These are phyloP conservation scores for Bertia moriformis DNA, from an alignment of 2,329 filamentous ascomycete genomes.

Conservation along the genomic window DNA sequence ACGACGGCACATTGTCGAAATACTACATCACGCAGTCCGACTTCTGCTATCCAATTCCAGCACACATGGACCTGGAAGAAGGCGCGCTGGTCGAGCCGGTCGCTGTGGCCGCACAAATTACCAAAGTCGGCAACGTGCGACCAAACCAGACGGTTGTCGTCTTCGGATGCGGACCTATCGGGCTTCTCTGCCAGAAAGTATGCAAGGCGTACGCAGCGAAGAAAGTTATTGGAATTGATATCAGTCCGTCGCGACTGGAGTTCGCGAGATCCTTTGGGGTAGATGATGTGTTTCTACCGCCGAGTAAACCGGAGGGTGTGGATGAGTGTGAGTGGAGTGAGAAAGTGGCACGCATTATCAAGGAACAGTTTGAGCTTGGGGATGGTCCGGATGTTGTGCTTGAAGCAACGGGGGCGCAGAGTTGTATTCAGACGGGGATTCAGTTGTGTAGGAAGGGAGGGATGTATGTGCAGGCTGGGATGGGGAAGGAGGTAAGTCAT, in stretches of 20 bases:
- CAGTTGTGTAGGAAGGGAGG: constrained; percentile 33
- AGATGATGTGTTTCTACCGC: constrained; percentile 23
- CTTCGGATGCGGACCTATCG: constrained; percentile 33
- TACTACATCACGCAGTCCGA: constrained; percentile 30
- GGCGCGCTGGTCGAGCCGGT: constrained; percentile 36
- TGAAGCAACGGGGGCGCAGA: constrained; percentile 28
- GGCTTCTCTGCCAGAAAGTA: constrained; percentile 27
- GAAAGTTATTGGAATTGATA: constrained; percentile 29
- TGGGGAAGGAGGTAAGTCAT: constrained; percentile 32
- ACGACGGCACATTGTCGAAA: constrained; percentile 30
- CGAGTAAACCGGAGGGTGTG: constrained; percentile 10
- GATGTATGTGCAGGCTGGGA: constrained; percentile 41
- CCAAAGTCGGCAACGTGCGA: constrained; percentile 21
- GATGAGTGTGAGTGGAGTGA: constrained; percentile 21
- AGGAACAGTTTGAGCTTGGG: constrained; percentile 18
- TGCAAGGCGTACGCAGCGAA: constrained; percentile 27
- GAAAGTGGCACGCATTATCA: constrained; percentile 21
- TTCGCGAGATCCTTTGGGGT: constrained; percentile 28
- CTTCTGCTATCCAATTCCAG: constrained; percentile 29
- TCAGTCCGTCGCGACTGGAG: constrained; percentile 20
- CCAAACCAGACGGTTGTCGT: constrained; percentile 27
- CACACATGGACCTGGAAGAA: constrained; percentile 28
- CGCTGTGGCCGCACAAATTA: constrained; percentile 32
- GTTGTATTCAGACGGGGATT: constrained; percentile 35
- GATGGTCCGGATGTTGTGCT: constrained; percentile 32